Base-by-base conservation (phyloP, 441 rosid genomes). In the Mallotus japonicus region DNA sequence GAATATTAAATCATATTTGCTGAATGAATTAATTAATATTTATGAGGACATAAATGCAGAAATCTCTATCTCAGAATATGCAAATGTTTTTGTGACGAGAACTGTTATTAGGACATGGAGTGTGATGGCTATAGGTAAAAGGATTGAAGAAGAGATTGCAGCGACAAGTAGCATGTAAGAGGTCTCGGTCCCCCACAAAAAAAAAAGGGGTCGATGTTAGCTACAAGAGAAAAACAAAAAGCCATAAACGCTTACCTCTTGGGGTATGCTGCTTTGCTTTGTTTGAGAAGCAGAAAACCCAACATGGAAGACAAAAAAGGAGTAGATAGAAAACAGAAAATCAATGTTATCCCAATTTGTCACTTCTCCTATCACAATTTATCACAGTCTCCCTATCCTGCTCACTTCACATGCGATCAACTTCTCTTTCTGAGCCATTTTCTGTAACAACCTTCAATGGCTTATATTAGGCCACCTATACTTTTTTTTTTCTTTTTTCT, bases 381-480 rank as follows among this genome's bases (percentile, higher is more conserved):
- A 87, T 81, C 86, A 28, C 7, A 85, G 92, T 85, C 90, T 79
- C 88, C 89, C 60, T 70, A 80, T 82, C 81, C 76, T 75, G 65
- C 62, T 42, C 51, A 10, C 62, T 28, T 77, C 68, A 59, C 87
- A 84, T 81, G 83, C 81, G 86, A 80, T 53, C 55, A 44, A 40
- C 77, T 65, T 78, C 72, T 73, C 70, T 15, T 17, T 76, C 58
- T 24, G 17, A 55, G 15, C 84, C 71, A 17, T 17, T 72, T 80
- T 70, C 71, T 51, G 24, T 73, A 11, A 12, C 51, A 20, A 12
- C 40, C 62, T 49, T 49, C 60, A 32, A 51, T 75, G 84, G 80
- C 69, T 51, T 22, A 65, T 44, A 70, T 69, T 73, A 68, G 72
- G 67, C 83, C 85, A 71, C 57, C 72, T 24, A 65, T 76, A 50